phyloP scores from a whole-genome alignment of 371 early-diverging fungal species.

The Rhizopus delemar region DNA sequence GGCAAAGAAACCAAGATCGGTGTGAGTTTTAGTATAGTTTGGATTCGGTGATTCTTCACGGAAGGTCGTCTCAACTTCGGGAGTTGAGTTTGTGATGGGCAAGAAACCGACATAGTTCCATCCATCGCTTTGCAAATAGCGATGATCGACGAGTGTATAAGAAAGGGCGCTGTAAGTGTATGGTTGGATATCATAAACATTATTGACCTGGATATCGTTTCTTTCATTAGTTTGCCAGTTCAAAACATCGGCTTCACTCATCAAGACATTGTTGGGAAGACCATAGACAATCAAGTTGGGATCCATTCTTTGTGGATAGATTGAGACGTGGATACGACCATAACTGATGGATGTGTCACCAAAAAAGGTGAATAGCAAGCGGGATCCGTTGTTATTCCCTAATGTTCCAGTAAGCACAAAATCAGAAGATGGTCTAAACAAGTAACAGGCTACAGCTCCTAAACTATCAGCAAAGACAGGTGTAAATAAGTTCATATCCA shows the following conservation, averaged over 20 bases:
- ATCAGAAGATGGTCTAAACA: conserved; percentile 34
- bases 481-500: conserved; percentile 41
- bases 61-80: conserved; percentile 42
- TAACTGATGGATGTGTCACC: conserved; percentile 35
- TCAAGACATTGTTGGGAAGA: conserved; percentile 22
- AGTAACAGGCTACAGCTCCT: conserved; percentile 43
- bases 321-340: conserved; percentile 48
- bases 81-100: conserved; percentile 44
- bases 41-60: conserved; percentile 48
- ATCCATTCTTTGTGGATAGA: conserved; percentile 48
- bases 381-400: conserved; percentile 47
- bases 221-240: conserved; percentile 46
- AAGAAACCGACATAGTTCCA: conserved; percentile 57
- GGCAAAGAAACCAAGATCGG: conserved; percentile 35
- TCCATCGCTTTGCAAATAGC: conserved; percentile 41
- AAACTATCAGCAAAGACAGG: conserved; percentile 42
- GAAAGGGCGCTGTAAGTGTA: conserved; percentile 42
- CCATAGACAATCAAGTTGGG: conserved; percentile 43
- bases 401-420: conserved; percentile 44
- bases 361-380: conserved; percentile 39
- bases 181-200: conserved; percentile 42
- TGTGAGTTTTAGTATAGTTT: conserved; percentile 30
- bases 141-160: conserved; percentile 44
- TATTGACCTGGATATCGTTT: conserved; percentile 43
- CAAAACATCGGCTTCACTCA: conserved; percentile 29